Conservation (phyloP, 495 filamentous ascomycete species). For the Penicillium coprophilum region DNA sequence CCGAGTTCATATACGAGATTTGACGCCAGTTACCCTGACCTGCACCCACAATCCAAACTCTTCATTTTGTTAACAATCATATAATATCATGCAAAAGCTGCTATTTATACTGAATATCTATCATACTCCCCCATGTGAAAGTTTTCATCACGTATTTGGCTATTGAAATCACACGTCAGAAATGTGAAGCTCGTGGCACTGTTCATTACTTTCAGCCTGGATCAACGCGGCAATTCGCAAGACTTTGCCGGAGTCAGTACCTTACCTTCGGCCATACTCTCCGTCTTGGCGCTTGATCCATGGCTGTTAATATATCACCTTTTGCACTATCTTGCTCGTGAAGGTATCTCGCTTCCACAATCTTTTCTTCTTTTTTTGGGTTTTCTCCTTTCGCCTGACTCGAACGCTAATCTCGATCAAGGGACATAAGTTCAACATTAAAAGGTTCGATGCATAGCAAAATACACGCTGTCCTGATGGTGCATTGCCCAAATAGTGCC, state of each 20-base stretch:
- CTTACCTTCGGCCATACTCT: neutral
- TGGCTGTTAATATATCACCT: neutral
- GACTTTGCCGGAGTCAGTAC: neutral
- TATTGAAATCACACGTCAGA: neutral
- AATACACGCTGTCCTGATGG: neutral
- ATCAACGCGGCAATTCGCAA: neutral
- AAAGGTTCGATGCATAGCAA: neutral
- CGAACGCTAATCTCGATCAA: neutral
- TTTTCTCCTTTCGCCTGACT: neutral
- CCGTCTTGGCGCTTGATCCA: slow-evolving; percentile 2
- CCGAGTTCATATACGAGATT: neutral
- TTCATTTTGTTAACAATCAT: neutral
- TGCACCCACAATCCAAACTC: neutral
- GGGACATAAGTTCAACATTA: neutral
- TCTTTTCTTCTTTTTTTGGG: neutral
- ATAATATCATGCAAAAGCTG: neutral
- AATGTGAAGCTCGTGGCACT: neutral
- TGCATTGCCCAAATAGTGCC: neutral
- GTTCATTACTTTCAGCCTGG: neutral
- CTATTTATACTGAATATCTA: neutral
- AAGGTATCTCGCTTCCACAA: neutral
- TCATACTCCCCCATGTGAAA: neutral
- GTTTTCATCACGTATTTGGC: neutral
- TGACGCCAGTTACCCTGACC: neutral
- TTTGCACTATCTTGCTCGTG: neutral